These are phyloP conservation scores for Musa beccarii DNA, from an alignment of 176 grass and related monocot genomes.

Conservation along the genomic window DNA sequence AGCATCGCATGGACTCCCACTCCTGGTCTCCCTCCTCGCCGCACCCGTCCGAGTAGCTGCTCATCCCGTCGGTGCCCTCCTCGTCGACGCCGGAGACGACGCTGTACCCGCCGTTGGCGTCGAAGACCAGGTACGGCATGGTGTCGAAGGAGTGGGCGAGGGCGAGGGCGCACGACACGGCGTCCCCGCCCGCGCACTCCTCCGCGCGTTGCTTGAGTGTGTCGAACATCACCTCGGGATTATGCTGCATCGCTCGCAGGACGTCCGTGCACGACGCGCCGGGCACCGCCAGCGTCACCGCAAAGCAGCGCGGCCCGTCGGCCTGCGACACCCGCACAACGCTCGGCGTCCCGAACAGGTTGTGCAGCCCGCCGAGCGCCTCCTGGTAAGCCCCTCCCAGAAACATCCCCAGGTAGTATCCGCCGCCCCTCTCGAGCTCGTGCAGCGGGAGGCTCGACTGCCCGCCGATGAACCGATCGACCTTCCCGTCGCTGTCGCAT, in stretches of 20 bases:
- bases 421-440: neutral
- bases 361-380: slow-evolving; percentile 14
- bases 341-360: slow-evolving; percentile 11
- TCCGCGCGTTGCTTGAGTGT: slow-evolving; percentile 5
- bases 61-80: neutral
- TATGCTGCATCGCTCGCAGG: slow-evolving; percentile 14
- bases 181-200: neutral
- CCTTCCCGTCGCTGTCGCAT: slow-evolving; percentile 13
- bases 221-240: slow-evolving; percentile 8
- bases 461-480: slow-evolving; percentile 9
- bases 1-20: neutral
- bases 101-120: too few species aligned
- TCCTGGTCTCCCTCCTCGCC: neutral
- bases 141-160: slow-evolving; percentile 3
- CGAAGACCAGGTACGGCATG: slow-evolving; percentile 12
- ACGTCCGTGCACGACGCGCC: slow-evolving; percentile 12
- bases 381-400: slow-evolving; percentile 6
- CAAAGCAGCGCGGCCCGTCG: slow-evolving; percentile 13
- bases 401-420: slow-evolving; percentile 18
- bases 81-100: neutral
- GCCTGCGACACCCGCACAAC: slow-evolving; percentile 8
- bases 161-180: neutral
- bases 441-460: slow-evolving; percentile 7
- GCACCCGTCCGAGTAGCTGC: neutral
- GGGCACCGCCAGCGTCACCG: slow-evolving; percentile 10